Conservation (phyloP, 176 grass and related monocot genomes). For the Cenchrus americanus region DNA sequence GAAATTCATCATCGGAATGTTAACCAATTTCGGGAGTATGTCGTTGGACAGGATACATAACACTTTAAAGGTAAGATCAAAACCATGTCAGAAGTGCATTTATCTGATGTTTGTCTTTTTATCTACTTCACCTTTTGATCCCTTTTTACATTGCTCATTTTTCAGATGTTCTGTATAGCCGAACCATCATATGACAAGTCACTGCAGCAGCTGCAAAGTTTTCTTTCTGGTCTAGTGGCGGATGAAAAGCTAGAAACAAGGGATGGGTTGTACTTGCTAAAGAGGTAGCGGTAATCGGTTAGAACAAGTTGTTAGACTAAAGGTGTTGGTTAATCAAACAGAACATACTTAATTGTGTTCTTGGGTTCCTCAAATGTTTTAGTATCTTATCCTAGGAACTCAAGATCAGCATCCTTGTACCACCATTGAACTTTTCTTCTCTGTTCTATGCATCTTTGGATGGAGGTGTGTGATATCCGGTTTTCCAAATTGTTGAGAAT, state of each 20-base stretch:
- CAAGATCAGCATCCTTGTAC: neutral
- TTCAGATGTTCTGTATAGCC: constrained; percentile 95
- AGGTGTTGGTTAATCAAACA: constrained; percentile 33
- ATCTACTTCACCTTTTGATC: neutral
- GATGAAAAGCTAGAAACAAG: constrained; percentile 94
- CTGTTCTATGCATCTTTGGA: neutral
- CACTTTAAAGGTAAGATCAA: constrained; percentile 74
- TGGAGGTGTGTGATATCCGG: neutral
- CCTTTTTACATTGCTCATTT: neutral
- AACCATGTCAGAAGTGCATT: neutral
- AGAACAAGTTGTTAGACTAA: constrained; percentile 2
- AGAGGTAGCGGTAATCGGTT: constrained; percentile 42
- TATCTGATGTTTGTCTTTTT: neutral
- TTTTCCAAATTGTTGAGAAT: neutral
- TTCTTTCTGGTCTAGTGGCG: constrained; percentile 74
- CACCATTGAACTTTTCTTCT: neutral
- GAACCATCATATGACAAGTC: constrained; percentile 97
- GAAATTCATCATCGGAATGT: constrained; percentile 97
- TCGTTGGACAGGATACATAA: constrained; percentile 94
- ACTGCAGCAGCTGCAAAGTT: constrained; percentile 86
- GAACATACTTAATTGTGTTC: neutral
- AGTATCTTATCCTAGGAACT: neutral
- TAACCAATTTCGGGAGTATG: constrained; percentile 94
- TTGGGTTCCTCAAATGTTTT: neutral
- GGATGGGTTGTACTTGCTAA: constrained; percentile 76